phyloP scores from a whole-genome alignment of 2,329 filamentous ascomycete species.

The Macrophomina tecta region DNA sequence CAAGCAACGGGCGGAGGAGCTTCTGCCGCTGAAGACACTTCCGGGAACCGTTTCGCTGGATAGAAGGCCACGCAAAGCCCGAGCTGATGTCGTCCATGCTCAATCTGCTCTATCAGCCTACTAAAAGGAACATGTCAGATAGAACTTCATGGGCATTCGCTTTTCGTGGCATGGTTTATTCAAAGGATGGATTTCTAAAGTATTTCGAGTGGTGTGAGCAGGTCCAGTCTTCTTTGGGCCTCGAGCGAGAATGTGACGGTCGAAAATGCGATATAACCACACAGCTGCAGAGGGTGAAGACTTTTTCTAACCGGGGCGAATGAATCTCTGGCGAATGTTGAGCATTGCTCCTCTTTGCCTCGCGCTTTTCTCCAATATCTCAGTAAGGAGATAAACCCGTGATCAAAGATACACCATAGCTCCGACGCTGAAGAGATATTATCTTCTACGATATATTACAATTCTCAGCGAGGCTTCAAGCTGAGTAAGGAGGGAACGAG shows the following conservation, averaged over 20 bases:
- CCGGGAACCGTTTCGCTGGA: slow-evolving; percentile 37
- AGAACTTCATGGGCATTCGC: slow-evolving; percentile 32
- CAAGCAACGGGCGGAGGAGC: background rate
- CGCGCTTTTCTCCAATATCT: too few relatives aligned
- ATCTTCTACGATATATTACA: too few relatives aligned
- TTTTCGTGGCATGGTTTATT: slow-evolving; percentile 39
- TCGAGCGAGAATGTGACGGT: slow-evolving; percentile 11
- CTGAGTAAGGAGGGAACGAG: too few relatives aligned
- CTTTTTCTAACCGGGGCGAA: too few relatives aligned
- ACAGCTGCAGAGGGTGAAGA: too few relatives aligned
- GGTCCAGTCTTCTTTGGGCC: slow-evolving; percentile 41
- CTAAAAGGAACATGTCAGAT: slow-evolving; percentile 20
- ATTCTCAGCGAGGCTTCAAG: too few relatives aligned
- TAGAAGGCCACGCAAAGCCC: slow-evolving; percentile 31
- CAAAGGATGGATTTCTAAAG: slow-evolving; percentile 39
- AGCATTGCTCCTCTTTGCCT: too few relatives aligned
- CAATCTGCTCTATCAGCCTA: slow-evolving; percentile 32
- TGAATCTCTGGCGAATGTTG: too few relatives aligned
- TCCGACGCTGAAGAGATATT: too few relatives aligned
- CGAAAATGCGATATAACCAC: too few relatives aligned
- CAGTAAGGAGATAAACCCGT: too few relatives aligned
- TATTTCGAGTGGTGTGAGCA: slow-evolving; percentile 46
- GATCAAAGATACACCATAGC: too few relatives aligned
- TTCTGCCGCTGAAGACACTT: slow-evolving; percentile 38
- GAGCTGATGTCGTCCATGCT: slow-evolving; percentile 33